A percentile compares a stretch with the other conserved stretches of the same genome.
phyloP scores from a whole-genome alignment of 331 rosid genomes.

The Phaseolus coccineus region DNA sequence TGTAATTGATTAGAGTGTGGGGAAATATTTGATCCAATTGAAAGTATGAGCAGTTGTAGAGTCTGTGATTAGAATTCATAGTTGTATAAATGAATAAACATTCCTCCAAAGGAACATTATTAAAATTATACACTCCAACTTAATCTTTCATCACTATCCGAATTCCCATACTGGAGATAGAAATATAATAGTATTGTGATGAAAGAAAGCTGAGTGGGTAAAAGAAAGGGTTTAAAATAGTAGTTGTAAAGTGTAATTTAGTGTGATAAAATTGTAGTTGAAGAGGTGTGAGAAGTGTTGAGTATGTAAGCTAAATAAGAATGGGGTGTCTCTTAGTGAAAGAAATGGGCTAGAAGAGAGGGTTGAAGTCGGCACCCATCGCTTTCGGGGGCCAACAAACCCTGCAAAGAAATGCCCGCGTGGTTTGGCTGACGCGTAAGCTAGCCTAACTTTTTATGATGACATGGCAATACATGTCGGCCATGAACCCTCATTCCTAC shows the following conservation, averaged over 20 bases:
- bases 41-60: background rate
- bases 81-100: background rate
- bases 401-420: constrained; percentile 49
- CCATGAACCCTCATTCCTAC: constrained; percentile 33
- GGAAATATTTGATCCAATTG: background rate
- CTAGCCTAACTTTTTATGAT: constrained; percentile 32
- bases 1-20: background rate
- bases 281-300: background rate
- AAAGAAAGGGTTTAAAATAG: no score
- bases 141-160: background rate
- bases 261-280: no score
- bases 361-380: constrained; percentile 68
- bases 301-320: background rate
- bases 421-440: constrained; percentile 55
- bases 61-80: no score
- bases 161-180: background rate
- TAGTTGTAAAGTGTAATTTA: no score
- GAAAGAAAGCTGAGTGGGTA: no score
- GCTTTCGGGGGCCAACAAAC: constrained; percentile 49
- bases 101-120: no score
- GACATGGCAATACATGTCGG: constrained; percentile 65
- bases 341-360: constrained; percentile 33
- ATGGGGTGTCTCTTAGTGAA: constrained; percentile 43
- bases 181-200: no score
- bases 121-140: no score